These are phyloP conservation scores for Hypoxylon sp. DNA, from an alignment of 2,329 filamentous ascomycete species.

Conservation along the genomic window DNA sequence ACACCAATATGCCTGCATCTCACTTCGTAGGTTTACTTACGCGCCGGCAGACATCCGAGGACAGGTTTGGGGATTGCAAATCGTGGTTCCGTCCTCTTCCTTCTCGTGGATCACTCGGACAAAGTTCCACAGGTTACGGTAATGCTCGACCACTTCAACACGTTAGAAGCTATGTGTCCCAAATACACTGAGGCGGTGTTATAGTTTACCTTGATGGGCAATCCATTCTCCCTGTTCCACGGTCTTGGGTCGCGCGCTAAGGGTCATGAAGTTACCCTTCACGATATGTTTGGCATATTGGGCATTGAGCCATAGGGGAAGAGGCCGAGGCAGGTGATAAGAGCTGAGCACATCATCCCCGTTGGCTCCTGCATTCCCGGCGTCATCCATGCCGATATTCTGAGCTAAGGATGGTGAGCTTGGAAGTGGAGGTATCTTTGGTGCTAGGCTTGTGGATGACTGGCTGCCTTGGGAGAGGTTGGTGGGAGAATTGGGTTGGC, in stretches of 20 bases:
- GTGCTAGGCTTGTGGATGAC: constrained; percentile 67
- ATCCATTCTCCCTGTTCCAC: constrained; percentile 97
- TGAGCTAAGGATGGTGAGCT: constrained; percentile 75
- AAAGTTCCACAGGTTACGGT: constrained; percentile 89
- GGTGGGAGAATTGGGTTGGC: constrained; percentile 65
- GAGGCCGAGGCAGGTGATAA: constrained; percentile 75
- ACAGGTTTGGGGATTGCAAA: constrained; percentile 88
- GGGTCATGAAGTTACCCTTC: constrained; percentile 96
- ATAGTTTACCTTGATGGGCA: constrained; percentile 85
- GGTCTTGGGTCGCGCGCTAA: constrained; percentile 92
- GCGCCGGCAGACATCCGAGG: constrained; percentile 94
- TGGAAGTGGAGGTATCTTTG: constrained; percentile 73
- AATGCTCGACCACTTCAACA: constrained; percentile 86
- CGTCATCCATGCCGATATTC: constrained; percentile 78
- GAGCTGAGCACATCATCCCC: constrained; percentile 70
- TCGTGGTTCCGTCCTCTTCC: constrained; percentile 80
- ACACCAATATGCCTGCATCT: constrained; percentile 10
- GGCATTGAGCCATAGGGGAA: constrained; percentile 82
- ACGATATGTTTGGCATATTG: constrained; percentile 88
- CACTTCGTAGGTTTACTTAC: constrained; percentile 69
- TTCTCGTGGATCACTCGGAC: constrained; percentile 89
- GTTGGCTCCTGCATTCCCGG: constrained; percentile 62
- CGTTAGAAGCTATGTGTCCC: constrained; percentile 38
- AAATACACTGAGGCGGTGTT: not conserved
- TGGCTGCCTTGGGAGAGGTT: constrained; percentile 63